Conservation (phyloP, 345 rosid species). For the Aquilaria malaccensis region DNA sequence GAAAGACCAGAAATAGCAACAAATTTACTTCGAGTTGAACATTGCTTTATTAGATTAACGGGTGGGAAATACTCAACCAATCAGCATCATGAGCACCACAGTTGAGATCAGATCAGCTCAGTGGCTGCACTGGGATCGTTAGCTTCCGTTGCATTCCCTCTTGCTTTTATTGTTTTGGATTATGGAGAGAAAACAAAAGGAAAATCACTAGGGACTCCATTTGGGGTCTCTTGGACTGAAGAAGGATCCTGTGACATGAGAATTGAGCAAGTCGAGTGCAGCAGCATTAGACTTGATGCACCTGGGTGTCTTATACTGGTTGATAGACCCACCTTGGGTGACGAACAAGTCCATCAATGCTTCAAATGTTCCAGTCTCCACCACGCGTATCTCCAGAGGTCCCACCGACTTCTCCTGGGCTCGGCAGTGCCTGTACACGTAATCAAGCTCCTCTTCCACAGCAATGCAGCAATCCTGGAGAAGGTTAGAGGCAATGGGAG, state of each 20-base stretch:
- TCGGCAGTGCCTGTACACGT: slow-evolving; percentile 53
- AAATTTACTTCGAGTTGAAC: too few relatives aligned
- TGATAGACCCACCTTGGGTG: slow-evolving; percentile 55
- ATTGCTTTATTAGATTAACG: too few relatives aligned
- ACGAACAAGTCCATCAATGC: slow-evolving; percentile 52
- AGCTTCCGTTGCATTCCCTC: too few relatives aligned
- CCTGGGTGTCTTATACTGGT: slow-evolving; percentile 64
- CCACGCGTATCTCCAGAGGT: slow-evolving; percentile 56
- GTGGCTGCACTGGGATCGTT: too few relatives aligned
- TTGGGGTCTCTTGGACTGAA: slow-evolving; percentile 58
- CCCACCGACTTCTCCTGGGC: slow-evolving; percentile 42
- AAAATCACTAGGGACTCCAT: slow-evolving; percentile 31
- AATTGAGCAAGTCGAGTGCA: slow-evolving; percentile 37
- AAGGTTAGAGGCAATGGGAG: slow-evolving; percentile 20
- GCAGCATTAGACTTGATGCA: slow-evolving; percentile 47
- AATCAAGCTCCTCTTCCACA: slow-evolving; percentile 53
- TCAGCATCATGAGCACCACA: too few relatives aligned
- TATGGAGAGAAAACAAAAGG: too few relatives aligned
- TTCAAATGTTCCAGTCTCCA: slow-evolving; percentile 45
- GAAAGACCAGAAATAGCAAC: too few relatives aligned
- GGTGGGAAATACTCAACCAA: too few relatives aligned
- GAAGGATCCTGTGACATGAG: slow-evolving; percentile 44
- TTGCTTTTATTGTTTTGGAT: too few relatives aligned
- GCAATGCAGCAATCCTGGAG: slow-evolving; percentile 51
- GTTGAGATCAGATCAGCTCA: too few relatives aligned